A percentile compares a stretch with the other conserved stretches of the same genome.
These are phyloP conservation scores for Fusarium haematococcum DNA, from an alignment of 2,329 filamentous ascomycete species.

Conservation along the genomic window DNA sequence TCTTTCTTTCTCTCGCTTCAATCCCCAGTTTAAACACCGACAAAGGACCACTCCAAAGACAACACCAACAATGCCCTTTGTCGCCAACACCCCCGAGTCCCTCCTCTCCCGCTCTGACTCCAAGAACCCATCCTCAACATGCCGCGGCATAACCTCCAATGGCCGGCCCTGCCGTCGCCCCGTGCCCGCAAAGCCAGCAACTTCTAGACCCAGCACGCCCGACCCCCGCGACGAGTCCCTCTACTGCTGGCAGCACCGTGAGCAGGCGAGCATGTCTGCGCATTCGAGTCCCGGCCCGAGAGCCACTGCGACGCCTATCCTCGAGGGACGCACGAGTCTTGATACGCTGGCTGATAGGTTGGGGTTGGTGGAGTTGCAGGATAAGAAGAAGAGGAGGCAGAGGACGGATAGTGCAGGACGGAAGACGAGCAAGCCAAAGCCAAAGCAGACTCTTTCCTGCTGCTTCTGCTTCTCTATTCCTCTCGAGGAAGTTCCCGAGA, in stretches of 20 bases:
- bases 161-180: conserved; percentile 87
- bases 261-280: conserved; percentile 74
- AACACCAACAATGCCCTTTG: conserved; percentile 52
- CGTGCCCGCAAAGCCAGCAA: conserved; percentile 58
- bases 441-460: conserved; percentile 49
- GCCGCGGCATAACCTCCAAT: conserved; percentile 84
- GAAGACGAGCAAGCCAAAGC: conserved; percentile 28
- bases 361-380: conserved; percentile 76
- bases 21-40: not conserved
- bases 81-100: conserved; percentile 79
- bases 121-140: conserved; percentile 85
- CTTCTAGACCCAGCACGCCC: conserved; percentile 44
- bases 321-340: conserved; percentile 79
- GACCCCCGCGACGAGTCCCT: conserved; percentile 70
- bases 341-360: conserved; percentile 88
- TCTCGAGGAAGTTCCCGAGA: conserved; percentile 55
- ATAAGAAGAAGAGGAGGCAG: conserved; percentile 46
- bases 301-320: conserved; percentile 61
- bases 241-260: conserved; percentile 96
- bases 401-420: conserved; percentile 42
- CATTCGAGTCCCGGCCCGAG: conserved; percentile 59
- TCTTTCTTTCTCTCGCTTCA: not conserved
- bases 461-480: conserved; percentile 68
- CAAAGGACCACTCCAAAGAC: not conserved
- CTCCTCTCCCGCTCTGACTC: conserved; percentile 84